Percentiles rank a stretch among this genome's conserved stretches.
These are phyloP conservation scores for Pleurotus citrinopileatus DNA, from an alignment of 768 basidiomycete species.

Conservation along the genomic window DNA sequence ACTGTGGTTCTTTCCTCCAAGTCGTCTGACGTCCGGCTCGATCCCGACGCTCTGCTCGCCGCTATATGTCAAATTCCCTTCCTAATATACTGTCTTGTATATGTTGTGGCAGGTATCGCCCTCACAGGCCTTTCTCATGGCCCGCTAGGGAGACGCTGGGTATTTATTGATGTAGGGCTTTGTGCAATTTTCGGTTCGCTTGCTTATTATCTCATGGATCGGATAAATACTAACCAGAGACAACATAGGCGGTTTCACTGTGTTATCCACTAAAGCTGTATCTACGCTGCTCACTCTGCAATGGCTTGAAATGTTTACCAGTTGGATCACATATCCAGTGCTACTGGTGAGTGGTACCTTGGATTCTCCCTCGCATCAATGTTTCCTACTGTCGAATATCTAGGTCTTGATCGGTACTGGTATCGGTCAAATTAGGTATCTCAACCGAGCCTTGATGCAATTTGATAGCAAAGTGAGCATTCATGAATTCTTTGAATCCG, in stretches of 20 bases:
- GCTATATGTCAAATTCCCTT: constrained; percentile 76
- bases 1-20: constrained; percentile 88
- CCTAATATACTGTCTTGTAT: constrained; percentile 68
- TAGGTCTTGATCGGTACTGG: constrained; percentile 74
- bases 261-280: constrained; percentile 89
- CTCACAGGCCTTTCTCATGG: constrained; percentile 69
- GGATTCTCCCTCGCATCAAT: neutral
- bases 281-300: constrained; percentile 81
- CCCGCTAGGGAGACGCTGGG: constrained; percentile 57
- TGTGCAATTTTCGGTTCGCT: constrained; percentile 79
- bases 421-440: constrained; percentile 79
- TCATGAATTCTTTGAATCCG: neutral
- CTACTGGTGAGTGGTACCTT: constrained; percentile 49
- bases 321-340: constrained; percentile 83
- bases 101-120: constrained; percentile 50
- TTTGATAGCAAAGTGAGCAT: constrained; percentile 83
- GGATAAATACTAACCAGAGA: constrained; percentile 1
- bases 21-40: constrained; percentile 65
- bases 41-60: constrained; percentile 59
- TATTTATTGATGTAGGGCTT: constrained; percentile 84
- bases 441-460: constrained; percentile 85
- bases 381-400: constrained; percentile 11
- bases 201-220: neutral
- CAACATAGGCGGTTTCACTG: constrained; percentile 82
- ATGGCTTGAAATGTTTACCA: constrained; percentile 72